Base-by-base conservation (phyloP, 768 basidiomycete genomes). In the Flagelloscypha sp. region DNA sequence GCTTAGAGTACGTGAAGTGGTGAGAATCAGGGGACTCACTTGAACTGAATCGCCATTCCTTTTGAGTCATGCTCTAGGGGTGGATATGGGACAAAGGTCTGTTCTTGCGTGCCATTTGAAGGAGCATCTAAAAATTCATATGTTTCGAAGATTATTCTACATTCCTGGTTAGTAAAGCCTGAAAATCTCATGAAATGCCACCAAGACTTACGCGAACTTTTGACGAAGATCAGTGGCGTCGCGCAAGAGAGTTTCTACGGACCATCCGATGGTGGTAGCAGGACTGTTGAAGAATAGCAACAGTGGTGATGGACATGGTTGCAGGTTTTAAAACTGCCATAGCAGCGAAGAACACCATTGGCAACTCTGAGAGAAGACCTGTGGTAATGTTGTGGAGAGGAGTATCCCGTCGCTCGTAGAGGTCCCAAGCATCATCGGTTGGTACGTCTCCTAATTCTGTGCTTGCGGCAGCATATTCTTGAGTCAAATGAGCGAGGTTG, bases 271-370 rank as follows among this genome's bases (percentile, higher is more conserved):
- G 4, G 43, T 40, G 2, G 40, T 28, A 1, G 63, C 57, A 43
- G 2, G 50, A 46, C 35, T 57, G 50, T 27, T 52, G 43, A 1
- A 59, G 44, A 12, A 57, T 37, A 13, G 58, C 58, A 6, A 59
- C 46, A 28, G 57, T 52, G 12, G 50, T 37, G 24, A 59, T 38
- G 12, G 58, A 54, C 11, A 57, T 24, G 9, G 37, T 47, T 4
- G 48, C 45, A 8, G 58, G 58, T 19, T 15, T 23, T 10, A 50
- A 27, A 20, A 59, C 35, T 8, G 55, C 52, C 21, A 47, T 36
- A 13, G 49, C 37, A n/a, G 52, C 55, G 24, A 53, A 50, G 35
- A 55, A 59, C n/a, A 58, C 23, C 48, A 48, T 45, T 0, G 47
- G 38, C 19, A 48, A 18, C 24, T 45, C 38, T 8, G 37, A 43